Evolutionary conservation across 2,329 filamentous ascomycete genomes (phyloP).

Genomic region (Ploettnerulaceae sp.): DNA sequence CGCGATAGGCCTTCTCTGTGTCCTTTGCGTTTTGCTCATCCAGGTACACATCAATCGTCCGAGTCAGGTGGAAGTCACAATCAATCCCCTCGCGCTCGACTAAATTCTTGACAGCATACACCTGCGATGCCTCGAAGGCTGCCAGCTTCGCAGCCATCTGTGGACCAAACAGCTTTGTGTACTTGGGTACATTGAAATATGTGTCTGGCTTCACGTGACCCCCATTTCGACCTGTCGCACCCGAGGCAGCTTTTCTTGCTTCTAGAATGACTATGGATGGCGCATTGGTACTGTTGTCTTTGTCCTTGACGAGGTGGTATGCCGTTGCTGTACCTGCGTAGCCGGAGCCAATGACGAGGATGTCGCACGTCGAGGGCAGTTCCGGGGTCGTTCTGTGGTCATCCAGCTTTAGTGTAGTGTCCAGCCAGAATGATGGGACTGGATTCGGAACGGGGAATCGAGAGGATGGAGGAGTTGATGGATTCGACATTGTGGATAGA

Average conservation of each 20-base stretch:
- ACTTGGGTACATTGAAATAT: constrained; percentile 17
- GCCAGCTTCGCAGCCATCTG: constrained; percentile 37
- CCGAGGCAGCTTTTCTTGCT: constrained; percentile 36
- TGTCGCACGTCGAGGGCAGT: constrained; percentile 18
- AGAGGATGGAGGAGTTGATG: no score
- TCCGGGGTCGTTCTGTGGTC: constrained; percentile 14
- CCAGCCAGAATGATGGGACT: constrained; percentile 18
- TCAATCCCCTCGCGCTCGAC: constrained; percentile 39
- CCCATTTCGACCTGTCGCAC: constrained; percentile 42
- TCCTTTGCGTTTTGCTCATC: constrained; percentile 15
- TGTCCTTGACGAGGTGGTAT: constrained; percentile 28
- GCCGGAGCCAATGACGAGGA: constrained; percentile 25
- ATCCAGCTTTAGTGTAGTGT: constrained; percentile 15
- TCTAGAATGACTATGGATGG: constrained; percentile 38
- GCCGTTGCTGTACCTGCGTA: constrained; percentile 21
- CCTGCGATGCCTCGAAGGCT: constrained; percentile 37
- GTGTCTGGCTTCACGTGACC: constrained; percentile 39
- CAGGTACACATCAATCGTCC: constrained; percentile 37
- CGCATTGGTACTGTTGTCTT: constrained; percentile 19
- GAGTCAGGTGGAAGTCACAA: constrained; percentile 38
- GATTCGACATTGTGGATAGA: no score
- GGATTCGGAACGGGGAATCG: constrained; percentile 1
- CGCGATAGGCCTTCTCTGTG: background rate
- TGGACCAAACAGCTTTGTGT: constrained; percentile 31
- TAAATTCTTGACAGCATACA: constrained; percentile 36